phyloP scores from a whole-genome alignment of 2,329 filamentous ascomycete genomes.

The Teratosphaeria viscida region DNA sequence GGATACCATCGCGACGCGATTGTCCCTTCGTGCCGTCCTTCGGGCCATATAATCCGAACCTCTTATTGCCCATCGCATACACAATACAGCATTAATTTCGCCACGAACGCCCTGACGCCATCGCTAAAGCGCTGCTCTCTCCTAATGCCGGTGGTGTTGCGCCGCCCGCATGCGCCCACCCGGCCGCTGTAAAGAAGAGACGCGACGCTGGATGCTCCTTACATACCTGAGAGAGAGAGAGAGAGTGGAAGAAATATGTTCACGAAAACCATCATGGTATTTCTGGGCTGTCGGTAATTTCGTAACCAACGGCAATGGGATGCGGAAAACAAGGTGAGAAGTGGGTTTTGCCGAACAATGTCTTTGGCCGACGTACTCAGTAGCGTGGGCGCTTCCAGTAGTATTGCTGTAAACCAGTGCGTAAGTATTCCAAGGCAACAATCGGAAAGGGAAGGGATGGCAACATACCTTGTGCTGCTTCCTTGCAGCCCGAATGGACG shows the following conservation, averaged over 20 bases:
- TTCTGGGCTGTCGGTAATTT: background rate
- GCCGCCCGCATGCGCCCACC: background rate
- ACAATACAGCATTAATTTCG: background rate
- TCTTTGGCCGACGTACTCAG: conserved; percentile 8
- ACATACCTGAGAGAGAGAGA: background rate
- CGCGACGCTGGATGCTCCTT: background rate
- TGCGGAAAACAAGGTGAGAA: conserved; percentile 1
- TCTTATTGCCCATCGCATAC: background rate
- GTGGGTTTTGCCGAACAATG: background rate
- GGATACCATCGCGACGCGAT: background rate
- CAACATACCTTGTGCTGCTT: conserved; percentile 88
- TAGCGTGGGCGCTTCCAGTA: conserved; percentile 55
- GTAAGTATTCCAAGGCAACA: background rate
- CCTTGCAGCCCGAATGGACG: conserved; percentile 76
- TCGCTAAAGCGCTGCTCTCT: background rate
- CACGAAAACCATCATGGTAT: background rate
- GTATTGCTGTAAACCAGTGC: conserved; percentile 48
- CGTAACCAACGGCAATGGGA: conserved; percentile 2
- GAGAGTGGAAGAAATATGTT: background rate
- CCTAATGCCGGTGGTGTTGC: background rate
- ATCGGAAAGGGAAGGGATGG: background rate
- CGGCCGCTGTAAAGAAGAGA: background rate
- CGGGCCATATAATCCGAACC: background rate
- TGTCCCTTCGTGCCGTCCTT: background rate
- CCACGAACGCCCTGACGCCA: background rate